Evolutionary conservation across 192 early-diverging fungal species (phyloP).

Genomic region (Coemansia sp.): DNA sequence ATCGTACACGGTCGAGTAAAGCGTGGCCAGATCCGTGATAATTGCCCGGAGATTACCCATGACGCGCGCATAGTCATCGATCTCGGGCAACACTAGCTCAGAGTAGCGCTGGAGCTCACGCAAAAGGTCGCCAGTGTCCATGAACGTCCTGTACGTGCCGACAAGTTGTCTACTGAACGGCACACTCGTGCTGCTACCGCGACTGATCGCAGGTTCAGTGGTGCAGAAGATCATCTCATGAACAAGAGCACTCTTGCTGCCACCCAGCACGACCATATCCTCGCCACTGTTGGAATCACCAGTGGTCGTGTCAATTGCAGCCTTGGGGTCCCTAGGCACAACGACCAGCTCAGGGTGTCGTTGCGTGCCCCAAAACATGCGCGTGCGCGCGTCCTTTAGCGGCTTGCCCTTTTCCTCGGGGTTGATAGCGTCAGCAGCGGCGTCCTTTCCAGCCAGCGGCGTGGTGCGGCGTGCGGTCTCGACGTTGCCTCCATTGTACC

Average conservation of each 20-base stretch:
- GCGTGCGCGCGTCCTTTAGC: conserved; percentile 37
- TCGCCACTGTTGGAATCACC: no score
- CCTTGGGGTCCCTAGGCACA: not conserved
- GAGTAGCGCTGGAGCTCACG: conserved; percentile 56
- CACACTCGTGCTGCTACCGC: not conserved
- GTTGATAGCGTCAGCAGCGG: conserved; percentile 9
- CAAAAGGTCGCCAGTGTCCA: conserved; percentile 46
- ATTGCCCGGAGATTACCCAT: conserved; percentile 21
- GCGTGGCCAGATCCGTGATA: conserved; percentile 24
- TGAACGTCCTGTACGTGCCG: conserved; percentile 45
- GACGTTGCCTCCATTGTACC: conserved; percentile 15
- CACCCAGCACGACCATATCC: conserved; percentile 45
- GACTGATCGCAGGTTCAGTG: not conserved
- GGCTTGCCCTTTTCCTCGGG: conserved; percentile 37
- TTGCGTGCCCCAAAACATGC: conserved; percentile 61
- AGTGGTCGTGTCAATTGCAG: not conserved
- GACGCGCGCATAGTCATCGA: conserved; percentile 14
- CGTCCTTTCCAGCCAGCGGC: conserved; percentile 20
- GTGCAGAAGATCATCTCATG: conserved; percentile 66
- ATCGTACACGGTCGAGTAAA: conserved; percentile 26
- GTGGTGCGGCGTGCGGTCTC: conserved; percentile 8
- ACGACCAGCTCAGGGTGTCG: conserved; percentile 61
- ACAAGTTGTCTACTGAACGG: conserved; percentile 42
- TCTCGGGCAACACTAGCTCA: conserved; percentile 46
- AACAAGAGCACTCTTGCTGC: conserved; percentile 60